phyloP scores from a whole-genome alignment of 1,139 yeast genomes.

The Taiozyma sp. region DNA sequence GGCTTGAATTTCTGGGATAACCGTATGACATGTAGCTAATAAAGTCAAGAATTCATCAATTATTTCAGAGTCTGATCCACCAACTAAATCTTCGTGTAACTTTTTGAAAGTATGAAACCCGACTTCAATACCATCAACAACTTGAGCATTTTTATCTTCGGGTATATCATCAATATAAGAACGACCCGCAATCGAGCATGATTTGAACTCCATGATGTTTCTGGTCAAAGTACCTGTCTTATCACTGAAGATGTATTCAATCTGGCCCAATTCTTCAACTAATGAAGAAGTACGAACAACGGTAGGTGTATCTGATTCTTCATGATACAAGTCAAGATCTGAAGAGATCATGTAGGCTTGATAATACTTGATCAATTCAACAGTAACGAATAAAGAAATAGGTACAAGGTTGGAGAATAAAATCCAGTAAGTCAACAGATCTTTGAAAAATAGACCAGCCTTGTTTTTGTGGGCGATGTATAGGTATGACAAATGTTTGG shows the following conservation, averaged over 20 bases:
- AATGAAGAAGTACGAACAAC: slow-evolving; percentile 91
- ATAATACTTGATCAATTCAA: slow-evolving; percentile 89
- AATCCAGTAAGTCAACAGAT: slow-evolving; percentile 92
- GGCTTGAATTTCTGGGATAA: slow-evolving; percentile 75
- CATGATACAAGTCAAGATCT: slow-evolving; percentile 89
- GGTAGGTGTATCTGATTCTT: slow-evolving; percentile 85
- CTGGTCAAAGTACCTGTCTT: slow-evolving; percentile 95
- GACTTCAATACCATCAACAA: slow-evolving; percentile 73
- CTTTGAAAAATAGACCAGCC: slow-evolving; percentile 72
- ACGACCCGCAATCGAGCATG: slow-evolving; percentile 90
- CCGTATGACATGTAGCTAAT: slow-evolving; percentile 94
- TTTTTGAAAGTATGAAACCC: slow-evolving; percentile 76
- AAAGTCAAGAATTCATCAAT: slow-evolving; percentile 81
- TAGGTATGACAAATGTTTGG: slow-evolving; percentile 53
- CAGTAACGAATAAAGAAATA: slow-evolving; percentile 90
- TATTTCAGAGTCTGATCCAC: slow-evolving; percentile 49
- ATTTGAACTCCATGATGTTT: slow-evolving; percentile 92
- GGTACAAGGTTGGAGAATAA: slow-evolving; percentile 94
- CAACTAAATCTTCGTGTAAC: slow-evolving; percentile 45
- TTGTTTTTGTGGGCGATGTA: slow-evolving; percentile 64
- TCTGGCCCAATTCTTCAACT: slow-evolving; percentile 95
- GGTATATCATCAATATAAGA: slow-evolving; percentile 89
- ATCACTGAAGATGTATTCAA: slow-evolving; percentile 91
- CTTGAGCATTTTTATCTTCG: slow-evolving; percentile 74
- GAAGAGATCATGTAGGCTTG: slow-evolving; percentile 93